Evolutionary conservation across 2,329 filamentous ascomycete species (phyloP).

Genomic region (Fusarium tupiense): DNA sequence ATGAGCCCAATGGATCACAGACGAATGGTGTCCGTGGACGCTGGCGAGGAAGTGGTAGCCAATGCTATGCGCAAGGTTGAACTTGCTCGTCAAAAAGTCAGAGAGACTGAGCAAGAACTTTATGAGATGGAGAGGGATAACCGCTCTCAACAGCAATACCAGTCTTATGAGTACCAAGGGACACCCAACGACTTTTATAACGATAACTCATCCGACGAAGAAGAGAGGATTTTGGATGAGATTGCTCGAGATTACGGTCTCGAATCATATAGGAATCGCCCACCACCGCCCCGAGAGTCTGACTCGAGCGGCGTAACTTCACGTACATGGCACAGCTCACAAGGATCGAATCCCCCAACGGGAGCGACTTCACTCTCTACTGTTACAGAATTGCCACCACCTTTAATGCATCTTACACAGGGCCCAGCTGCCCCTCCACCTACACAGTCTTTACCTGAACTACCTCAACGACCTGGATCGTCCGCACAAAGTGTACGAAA

Average conservation of each 20-base stretch:
- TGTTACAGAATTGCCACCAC: conserved; percentile 68
- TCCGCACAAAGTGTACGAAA: conserved; percentile 70
- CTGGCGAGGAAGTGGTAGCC: conserved; percentile 57
- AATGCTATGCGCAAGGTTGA: conserved; percentile 75
- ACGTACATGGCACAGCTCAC: conserved; percentile 83
- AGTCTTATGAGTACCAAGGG: conserved; percentile 36
- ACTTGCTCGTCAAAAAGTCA: conserved; percentile 78
- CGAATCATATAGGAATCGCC: conserved; percentile 75
- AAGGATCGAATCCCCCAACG: conserved; percentile 71
- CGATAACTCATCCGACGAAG: conserved; percentile 73
- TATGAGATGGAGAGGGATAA: conserved; percentile 56
- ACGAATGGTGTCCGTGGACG: conserved; percentile 49
- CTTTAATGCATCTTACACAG: conserved; percentile 30
- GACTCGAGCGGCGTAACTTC: conserved; percentile 83
- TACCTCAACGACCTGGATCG: conserved; percentile 50
- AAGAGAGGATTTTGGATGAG: conserved; percentile 84
- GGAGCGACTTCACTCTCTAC: conserved; percentile 63
- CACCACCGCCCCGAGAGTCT: conserved; percentile 78
- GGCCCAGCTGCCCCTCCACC: conserved; percentile 58
- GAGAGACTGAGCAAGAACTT: conserved; percentile 77
- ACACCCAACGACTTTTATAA: conserved; percentile 68
- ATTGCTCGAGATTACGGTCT: conserved; percentile 86
- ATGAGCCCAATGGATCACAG: conserved; percentile 61
- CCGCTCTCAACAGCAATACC: conserved; percentile 48
- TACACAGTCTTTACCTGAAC: conserved; percentile 56